phyloP scores from a whole-genome alignment of 2,329 filamentous ascomycete genomes.

The Colletotrichum sp. region DNA sequence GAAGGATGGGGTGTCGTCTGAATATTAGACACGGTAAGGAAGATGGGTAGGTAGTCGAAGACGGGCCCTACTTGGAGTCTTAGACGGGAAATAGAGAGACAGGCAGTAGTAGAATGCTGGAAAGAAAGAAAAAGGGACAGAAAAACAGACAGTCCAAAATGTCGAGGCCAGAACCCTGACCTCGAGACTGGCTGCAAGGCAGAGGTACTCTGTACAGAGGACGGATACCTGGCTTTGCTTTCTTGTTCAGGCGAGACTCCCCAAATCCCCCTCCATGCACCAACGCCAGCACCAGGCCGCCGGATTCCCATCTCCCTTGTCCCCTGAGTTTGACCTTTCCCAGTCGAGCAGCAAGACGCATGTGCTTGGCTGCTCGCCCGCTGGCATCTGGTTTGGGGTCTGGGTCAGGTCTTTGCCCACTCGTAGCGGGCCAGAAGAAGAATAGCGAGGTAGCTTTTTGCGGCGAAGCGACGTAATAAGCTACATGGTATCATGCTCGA shows the following conservation, averaged over 20 bases:
- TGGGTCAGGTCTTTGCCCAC: neutral
- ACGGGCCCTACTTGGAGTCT: neutral
- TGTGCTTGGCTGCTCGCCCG: neutral
- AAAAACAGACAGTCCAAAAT: neutral
- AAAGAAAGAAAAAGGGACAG: neutral
- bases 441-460: neutral
- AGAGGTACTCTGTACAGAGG: neutral
- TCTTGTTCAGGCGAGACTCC: neutral
- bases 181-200: neutral
- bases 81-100: neutral
- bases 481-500: neutral
- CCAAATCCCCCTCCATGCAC: neutral
- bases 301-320: conserved; percentile 9
- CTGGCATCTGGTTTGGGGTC: conserved; percentile 1
- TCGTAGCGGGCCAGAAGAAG: neutral
- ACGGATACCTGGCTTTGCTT: neutral
- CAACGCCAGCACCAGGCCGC: conserved; percentile 9
- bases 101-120: neutral
- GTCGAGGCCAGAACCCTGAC: conserved; percentile 13
- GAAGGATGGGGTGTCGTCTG: neutral
- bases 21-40: neutral
- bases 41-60: neutral
- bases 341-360: neutral
- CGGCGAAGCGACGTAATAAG: neutral
- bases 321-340: conserved; percentile 11